Base-by-base conservation (phyloP, 108 stramenopile genomes). In the Asterionellopsis glacialis region DNA sequence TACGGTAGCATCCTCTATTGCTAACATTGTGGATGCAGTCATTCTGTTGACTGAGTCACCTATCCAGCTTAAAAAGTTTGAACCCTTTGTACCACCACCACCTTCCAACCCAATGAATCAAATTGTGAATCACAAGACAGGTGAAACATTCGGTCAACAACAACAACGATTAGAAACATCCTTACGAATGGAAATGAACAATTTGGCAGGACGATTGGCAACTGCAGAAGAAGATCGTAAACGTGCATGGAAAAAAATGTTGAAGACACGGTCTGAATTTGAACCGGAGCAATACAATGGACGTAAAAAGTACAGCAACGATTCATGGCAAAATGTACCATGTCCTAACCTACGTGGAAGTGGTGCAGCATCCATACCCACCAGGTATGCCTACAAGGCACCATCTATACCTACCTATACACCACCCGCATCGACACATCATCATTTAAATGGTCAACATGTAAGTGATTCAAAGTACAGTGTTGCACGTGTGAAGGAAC, bases 381-480 rank as follows among this genome's bases (percentile, higher is more conserved):
- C 75, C 0, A 19, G 51, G 9, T 60, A 67, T 18, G 39, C 70
- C n/a, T 67, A 67, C 48, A 61, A 67, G 7, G 66, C 77, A 15
- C 33, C 48, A 9, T 19, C 21, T 40, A 53, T 42, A 9, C 45
- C 56, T 7, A 23, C 55, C 15, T 40, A 22, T 16, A 40, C 42
- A 19, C 27, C 41, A 24, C 45, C 62, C 21, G 26, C 53, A 9
- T 28, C 16, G 39, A 15, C 39, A 61, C 63, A 38, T n/a, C 38
- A 2, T 11, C 15, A 56, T 12, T 9, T 51, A n/a, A n/a, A n/a
- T n/a, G n/a, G n/a, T n/a, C n/a, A n/a, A n/a, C 47, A 21, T 15
- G 64, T 5, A 5, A 55, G 47, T 61, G 68, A 61, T 15, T 72
- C 70, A 49, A 90, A 78, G 64, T 90, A 87, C 56, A 87, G 85